Percentiles rank a stretch among this genome's conserved stretches.
Conservation (phyloP, 2,329 filamentous ascomycete genomes). For the Colletotrichum simmondsii region DNA sequence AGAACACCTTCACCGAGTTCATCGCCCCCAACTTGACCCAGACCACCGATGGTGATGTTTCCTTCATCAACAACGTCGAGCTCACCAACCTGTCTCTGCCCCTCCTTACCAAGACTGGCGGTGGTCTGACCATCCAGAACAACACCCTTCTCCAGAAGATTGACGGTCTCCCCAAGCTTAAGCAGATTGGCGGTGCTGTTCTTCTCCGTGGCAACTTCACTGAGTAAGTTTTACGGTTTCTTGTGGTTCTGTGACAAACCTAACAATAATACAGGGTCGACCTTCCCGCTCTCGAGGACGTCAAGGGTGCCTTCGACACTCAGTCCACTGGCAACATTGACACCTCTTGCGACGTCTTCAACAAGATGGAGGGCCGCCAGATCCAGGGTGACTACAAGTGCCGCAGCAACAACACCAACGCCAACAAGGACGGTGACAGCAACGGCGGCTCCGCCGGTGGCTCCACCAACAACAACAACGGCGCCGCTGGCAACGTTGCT, state of each 20-base stretch:
- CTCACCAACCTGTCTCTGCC: slow-evolving; percentile 83
- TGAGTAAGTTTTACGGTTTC: slow-evolving; percentile 43
- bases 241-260: background rate
- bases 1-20: slow-evolving; percentile 75
- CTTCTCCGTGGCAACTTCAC: slow-evolving; percentile 87
- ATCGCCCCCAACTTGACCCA: slow-evolving; percentile 76
- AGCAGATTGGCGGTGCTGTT: slow-evolving; percentile 81
- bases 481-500: slow-evolving; percentile 56
- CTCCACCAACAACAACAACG: slow-evolving; percentile 44
- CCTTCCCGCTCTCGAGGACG: slow-evolving; percentile 74
- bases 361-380: slow-evolving; percentile 51
- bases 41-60: slow-evolving; percentile 68
- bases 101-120: slow-evolving; percentile 73
- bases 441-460: slow-evolving; percentile 43
- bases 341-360: slow-evolving; percentile 65
- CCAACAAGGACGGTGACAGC: slow-evolving; percentile 57
- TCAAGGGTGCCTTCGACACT: slow-evolving; percentile 78
- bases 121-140: slow-evolving; percentile 88
- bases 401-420: slow-evolving; percentile 60
- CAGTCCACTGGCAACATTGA: slow-evolving; percentile 72
- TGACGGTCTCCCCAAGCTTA: slow-evolving; percentile 74
- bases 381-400: slow-evolving; percentile 63
- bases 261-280: slow-evolving; percentile 65
- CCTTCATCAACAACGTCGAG: slow-evolving; percentile 71
- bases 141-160: slow-evolving; percentile 80